Evolutionary conservation across 148 eudicot genomes (phyloP).

Genomic region (Rhododendron ferrugineum): DNA sequence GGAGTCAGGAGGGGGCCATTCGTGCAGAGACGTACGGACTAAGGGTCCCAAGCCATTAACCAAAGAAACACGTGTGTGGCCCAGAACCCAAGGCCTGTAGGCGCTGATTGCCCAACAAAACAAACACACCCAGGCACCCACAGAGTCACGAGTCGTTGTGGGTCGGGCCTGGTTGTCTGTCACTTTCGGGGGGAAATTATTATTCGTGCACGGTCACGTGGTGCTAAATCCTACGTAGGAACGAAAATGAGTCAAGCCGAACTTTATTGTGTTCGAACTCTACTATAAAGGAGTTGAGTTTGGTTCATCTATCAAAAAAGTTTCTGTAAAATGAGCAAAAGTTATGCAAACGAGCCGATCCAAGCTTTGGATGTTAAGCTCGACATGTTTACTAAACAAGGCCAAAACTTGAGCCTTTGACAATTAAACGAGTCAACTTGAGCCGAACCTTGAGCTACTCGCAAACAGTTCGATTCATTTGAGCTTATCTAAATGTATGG

Average conservation of each 20-base stretch:
- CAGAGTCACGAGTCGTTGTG: neutral
- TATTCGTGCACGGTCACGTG: too few species aligned
- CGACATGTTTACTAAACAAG: neutral
- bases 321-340: too few species aligned
- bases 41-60: neutral
- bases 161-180: neutral
- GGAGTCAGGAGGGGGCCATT: too few species aligned
- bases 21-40: neutral
- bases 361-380: too few species aligned
- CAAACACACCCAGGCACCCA: neutral
- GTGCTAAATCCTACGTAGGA: neutral
- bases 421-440: neutral
- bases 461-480: neutral
- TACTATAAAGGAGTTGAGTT: too few species aligned
- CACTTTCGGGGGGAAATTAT: neutral
- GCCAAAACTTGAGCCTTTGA: neutral
- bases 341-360: too few species aligned
- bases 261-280: too few species aligned
- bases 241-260: neutral
- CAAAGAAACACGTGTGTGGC: neutral
- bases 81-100: neutral
- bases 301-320: too few species aligned
- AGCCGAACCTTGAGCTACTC: neutral
- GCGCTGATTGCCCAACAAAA: neutral
- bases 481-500: neutral